Base-by-base conservation (phyloP, 371 early-diverging fungal species). In the Coemansia sp. region DNA sequence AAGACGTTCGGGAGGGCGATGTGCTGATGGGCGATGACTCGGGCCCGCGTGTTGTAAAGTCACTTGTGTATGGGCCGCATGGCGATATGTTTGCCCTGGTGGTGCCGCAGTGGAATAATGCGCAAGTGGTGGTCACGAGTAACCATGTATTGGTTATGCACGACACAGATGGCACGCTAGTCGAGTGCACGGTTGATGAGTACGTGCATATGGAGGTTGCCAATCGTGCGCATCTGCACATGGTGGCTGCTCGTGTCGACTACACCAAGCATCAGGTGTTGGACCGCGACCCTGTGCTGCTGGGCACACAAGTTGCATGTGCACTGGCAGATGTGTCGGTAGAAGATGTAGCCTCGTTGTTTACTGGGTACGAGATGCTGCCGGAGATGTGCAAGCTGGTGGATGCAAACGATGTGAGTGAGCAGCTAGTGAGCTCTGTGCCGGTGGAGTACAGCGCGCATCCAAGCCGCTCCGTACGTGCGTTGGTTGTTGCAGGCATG, bases 1-100 rank as follows among this genome's bases (percentile, higher is more conserved):
- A 79, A 46, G 69, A 80, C 46, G 66, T 85, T 8, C 40, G 39
- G 2, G 67, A 55, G n/a, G 81, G 78, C 13, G 84, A 85, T 48
- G 23, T 49, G 1, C 69, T 85, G 17, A 66, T 85, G 69, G 86
- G 85, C 56, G 84, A 83, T 53, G 86, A 85, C 61, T 78, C 79
- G 15, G 57, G 58, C 19, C 72, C 80, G 36, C 83, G 84, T 28
- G 21, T 4, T 12, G 82, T 84, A 1, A 8, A 29, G 5, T 51
- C 71, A 23, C 54, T 80, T 12, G 70, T 79, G 26, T 44, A 49
- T 13, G 86, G 86, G 0, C 55, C 64, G 4, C 23, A 57, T 9
- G 78, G 67, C 55, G 56, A 61, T 29, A 65, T 83, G 55, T 82
- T 63, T 52, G 71, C 64, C 49, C 61, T 84, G 11, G 69, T 61